Conservation (phyloP, 1,139 yeast genomes). For the Lodderomyces theae region DNA sequence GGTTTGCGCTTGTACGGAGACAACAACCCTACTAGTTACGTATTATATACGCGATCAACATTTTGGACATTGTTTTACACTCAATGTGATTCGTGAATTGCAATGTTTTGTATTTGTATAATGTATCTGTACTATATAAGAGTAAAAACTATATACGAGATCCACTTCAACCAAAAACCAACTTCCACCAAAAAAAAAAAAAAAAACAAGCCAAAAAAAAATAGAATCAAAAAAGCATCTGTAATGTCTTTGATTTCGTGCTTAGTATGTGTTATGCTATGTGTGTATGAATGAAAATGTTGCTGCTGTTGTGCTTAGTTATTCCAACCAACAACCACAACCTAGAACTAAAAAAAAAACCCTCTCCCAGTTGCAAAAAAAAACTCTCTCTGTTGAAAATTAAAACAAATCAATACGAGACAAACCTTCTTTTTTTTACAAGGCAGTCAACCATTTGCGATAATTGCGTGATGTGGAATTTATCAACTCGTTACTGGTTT, state of each 20-base stretch:
- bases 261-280: no score
- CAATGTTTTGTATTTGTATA: no score
- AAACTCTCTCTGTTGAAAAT: neutral
- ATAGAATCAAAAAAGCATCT: no score
- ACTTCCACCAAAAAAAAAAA: neutral
- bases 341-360: neutral
- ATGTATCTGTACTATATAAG: no score
- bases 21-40: no score
- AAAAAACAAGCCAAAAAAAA: neutral
- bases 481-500: constrained; percentile 14
- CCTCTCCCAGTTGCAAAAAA: neutral
- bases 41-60: no score
- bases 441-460: constrained; percentile 37
- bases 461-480: constrained; percentile 41
- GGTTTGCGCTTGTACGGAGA: no score
- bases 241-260: no score
- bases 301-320: neutral
- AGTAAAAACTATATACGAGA: no score
- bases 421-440: constrained; percentile 2
- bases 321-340: neutral
- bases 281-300: constrained; percentile 1
- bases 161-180: no score
- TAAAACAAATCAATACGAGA: neutral
- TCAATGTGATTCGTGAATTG: no score
- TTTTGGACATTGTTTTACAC: no score